Conservation (phyloP, 2,329 filamentous ascomycete species). For the Fusarium odoratissimum region DNA sequence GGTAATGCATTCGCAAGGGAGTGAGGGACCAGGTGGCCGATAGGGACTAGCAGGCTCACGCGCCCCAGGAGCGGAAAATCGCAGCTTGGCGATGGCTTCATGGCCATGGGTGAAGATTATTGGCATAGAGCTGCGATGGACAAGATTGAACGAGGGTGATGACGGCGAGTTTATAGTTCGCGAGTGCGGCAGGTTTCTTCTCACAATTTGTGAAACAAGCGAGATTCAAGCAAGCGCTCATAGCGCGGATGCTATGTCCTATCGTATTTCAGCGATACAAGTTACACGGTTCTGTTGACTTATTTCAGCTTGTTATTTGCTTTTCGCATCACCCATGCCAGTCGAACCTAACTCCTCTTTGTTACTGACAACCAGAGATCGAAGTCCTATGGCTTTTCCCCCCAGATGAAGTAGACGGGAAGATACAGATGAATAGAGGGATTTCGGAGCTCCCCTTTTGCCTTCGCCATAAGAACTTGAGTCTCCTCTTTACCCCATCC, state of each 20-base stretch:
- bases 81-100: not conserved
- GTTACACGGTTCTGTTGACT: not conserved
- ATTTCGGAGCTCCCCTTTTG: slow-evolving; percentile 37
- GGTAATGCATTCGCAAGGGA: not conserved
- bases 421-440: slow-evolving; percentile 32
- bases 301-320: not conserved
- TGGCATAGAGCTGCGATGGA: not conserved
- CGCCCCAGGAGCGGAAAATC: not conserved
- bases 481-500: slow-evolving; percentile 35
- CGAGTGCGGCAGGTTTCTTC: fast-evolving
- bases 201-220: not conserved
- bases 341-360: fast-evolving
- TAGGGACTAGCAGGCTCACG: not conserved
- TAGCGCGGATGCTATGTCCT: not conserved
- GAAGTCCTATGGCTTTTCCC: slow-evolving; percentile 13
- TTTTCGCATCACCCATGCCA: fast-evolving
- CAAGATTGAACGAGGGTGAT: not conserved
- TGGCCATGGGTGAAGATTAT: not conserved
- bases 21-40: not conserved
- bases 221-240: not conserved
- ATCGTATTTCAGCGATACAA: too few relatives aligned
- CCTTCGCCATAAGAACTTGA: slow-evolving; percentile 35
- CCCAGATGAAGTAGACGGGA: slow-evolving; percentile 30
- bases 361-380: not conserved
- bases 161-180: not conserved